phyloP scores from a whole-genome alignment of 2,329 filamentous ascomycete species.

The Zymoseptoria passerinii region DNA sequence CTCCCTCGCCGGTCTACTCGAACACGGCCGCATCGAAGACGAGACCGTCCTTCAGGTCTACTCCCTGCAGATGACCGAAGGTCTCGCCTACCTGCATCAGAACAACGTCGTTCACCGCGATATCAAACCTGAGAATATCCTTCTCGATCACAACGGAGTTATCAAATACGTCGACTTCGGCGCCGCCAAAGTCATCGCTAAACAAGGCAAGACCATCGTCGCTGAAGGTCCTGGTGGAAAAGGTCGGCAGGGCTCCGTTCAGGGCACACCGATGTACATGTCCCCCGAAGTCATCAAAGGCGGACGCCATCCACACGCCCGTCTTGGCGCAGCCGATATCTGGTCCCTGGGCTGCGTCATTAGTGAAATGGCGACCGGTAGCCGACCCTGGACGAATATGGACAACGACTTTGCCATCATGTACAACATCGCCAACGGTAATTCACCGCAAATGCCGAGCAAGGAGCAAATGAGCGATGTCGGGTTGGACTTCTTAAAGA shows the following conservation, averaged over 20 bases:
- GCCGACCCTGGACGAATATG: constrained; percentile 86
- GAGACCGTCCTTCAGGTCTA: constrained; percentile 98
- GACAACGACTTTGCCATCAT: constrained; percentile 99
- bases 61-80: constrained; percentile 85
- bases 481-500: constrained; percentile 80
- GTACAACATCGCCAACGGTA: constrained; percentile 99
- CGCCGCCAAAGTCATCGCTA: constrained; percentile 91
- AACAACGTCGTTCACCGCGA: constrained; percentile 89
- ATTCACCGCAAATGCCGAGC: constrained; percentile 76
- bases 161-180: constrained; percentile 99
- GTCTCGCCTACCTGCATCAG: constrained; percentile 86
- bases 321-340: constrained; percentile 81
- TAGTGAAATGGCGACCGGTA: constrained; percentile 92
- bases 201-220: constrained; percentile 80
- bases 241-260: constrained; percentile 51
- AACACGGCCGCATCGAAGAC: constrained; percentile 95
- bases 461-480: constrained; percentile 73
- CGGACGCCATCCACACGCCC: constrained; percentile 61
- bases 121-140: constrained; percentile 95
- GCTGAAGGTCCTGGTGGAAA: constrained; percentile 37
- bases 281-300: constrained; percentile 97
- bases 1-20: constrained; percentile 77
- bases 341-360: constrained; percentile 97
- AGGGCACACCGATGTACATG: constrained; percentile 99
- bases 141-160: constrained; percentile 93